Percentiles rank a stretch among this genome's conserved stretches.
Evolutionary conservation across 176 grass and related monocot genomes (phyloP).

Genomic region (Carex myosuroides): DNA sequence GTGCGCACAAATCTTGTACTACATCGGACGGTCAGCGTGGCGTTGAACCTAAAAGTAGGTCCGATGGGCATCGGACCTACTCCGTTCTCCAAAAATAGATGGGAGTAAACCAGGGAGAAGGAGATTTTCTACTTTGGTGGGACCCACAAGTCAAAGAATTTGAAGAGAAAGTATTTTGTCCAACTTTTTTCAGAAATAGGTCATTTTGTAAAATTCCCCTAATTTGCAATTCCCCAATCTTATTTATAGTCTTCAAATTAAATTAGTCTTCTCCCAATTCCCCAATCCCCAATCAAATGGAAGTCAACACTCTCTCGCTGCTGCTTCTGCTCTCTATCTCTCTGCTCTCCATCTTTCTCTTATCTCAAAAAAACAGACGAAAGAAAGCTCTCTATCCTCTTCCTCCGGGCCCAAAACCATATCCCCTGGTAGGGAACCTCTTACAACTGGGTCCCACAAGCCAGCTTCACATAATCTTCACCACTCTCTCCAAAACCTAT

Average conservation of each 20-base stretch:
- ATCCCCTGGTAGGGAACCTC: constrained; percentile 18
- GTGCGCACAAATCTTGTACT: too few relatives aligned
- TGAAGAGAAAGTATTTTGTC: too few relatives aligned
- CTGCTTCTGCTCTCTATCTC: not conserved
- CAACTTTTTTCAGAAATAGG: too few relatives aligned
- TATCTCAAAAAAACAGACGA: not conserved
- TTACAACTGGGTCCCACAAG: constrained; percentile 3
- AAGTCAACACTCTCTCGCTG: not conserved
- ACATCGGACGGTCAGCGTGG: too few relatives aligned
- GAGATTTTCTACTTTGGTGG: too few relatives aligned
- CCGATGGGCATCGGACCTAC: too few relatives aligned
- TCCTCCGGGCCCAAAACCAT: constrained; percentile 17
- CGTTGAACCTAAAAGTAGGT: too few relatives aligned
- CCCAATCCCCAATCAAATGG: not conserved
- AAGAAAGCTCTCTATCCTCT: not conserved
- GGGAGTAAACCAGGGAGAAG: too few relatives aligned
- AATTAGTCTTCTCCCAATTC: not conserved
- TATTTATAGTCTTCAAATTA: not conserved
- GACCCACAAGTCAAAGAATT: too few relatives aligned
- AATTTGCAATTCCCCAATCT: too few relatives aligned
- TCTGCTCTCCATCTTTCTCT: not conserved
- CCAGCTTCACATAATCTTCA: constrained; percentile 10
- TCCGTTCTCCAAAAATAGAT: too few relatives aligned
- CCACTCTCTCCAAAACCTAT: constrained; percentile 19
- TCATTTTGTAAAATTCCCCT: too few relatives aligned